Evolutionary conservation across 805 yeast species (phyloP).

Genomic region (Candida mattraensis): DNA sequence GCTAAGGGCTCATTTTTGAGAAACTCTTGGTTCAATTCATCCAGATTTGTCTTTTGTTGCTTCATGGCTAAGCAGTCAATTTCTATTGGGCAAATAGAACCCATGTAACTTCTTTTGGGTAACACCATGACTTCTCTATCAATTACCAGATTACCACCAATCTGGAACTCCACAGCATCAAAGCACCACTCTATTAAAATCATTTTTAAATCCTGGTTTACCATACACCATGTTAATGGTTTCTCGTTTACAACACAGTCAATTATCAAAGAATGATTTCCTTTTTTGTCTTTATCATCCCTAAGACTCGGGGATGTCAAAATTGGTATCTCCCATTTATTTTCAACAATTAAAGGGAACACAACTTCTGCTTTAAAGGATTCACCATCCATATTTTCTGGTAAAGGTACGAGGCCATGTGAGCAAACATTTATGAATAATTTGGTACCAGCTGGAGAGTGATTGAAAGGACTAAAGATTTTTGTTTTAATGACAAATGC

Average conservation of each 20-base stretch:
- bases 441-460: conserved; percentile 46
- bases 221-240: conserved; percentile 61
- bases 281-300: conserved; percentile 65
- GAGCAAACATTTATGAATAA: conserved; percentile 79
- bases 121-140: conserved; percentile 58
- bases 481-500: conserved; percentile 74
- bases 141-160: conserved; percentile 38
- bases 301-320: conserved; percentile 58
- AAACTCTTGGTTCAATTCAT: conserved; percentile 31
- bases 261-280: conserved; percentile 59
- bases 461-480: conserved; percentile 38
- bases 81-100: conserved; percentile 49
- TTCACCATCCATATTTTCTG: conserved; percentile 31
- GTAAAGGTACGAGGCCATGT: conserved; percentile 63
- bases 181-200: conserved; percentile 82
- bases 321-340: conserved; percentile 85
- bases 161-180: conserved; percentile 62
- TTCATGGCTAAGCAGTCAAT: conserved; percentile 44
- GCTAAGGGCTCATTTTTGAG: conserved; percentile 43
- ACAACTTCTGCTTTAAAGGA: conserved; percentile 56
- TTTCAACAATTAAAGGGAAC: conserved; percentile 62
- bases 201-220: conserved; percentile 57
- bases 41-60: conserved; percentile 35
- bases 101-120: conserved; percentile 77
- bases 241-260: conserved; percentile 76